phyloP scores from a whole-genome alignment of 371 early-diverging fungal species.

The Apophysomyces elegans region DNA sequence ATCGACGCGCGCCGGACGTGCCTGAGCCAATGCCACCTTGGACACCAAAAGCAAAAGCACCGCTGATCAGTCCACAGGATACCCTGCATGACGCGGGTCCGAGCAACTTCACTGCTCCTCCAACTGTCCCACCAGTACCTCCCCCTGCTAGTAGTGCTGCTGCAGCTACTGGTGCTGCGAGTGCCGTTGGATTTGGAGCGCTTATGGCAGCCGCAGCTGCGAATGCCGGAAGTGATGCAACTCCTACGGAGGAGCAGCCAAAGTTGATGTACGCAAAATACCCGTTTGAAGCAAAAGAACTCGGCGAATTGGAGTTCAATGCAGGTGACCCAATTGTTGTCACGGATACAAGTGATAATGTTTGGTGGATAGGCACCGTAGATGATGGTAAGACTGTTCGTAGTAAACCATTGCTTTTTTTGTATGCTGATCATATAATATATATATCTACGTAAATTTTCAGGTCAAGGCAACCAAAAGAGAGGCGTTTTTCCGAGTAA shows the following conservation, averaged over 20 bases:
- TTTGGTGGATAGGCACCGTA: conserved; percentile 87
- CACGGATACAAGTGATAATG: conserved; percentile 76
- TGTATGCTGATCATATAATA: too few relatives aligned
- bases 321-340: conserved; percentile 73
- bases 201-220: conserved; percentile 15
- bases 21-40: conserved; percentile 43
- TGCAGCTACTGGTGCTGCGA: conserved; percentile 9
- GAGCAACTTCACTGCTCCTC: conserved; percentile 17
- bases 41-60: conserved; percentile 10
- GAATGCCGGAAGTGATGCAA: conserved; percentile 3
- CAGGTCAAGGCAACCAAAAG: conserved; percentile 16
- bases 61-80: conserved; percentile 12
- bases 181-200: conserved; percentile 17
- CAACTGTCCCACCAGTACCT: conserved; percentile 13
- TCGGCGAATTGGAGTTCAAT: conserved; percentile 74
- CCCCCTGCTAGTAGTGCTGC: not conserved
- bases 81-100: conserved; percentile 15
- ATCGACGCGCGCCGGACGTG: conserved; percentile 24
- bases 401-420: not conserved
- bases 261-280: conserved; percentile 70
- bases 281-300: conserved; percentile 76
- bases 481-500: conserved; percentile 47
- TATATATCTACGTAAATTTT: too few relatives aligned
- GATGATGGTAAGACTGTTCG: conserved; percentile 50
- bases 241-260: conserved; percentile 37